These are phyloP conservation scores for Acacia acuminata DNA, from an alignment of 306 rosid species.

Conservation along the genomic window DNA sequence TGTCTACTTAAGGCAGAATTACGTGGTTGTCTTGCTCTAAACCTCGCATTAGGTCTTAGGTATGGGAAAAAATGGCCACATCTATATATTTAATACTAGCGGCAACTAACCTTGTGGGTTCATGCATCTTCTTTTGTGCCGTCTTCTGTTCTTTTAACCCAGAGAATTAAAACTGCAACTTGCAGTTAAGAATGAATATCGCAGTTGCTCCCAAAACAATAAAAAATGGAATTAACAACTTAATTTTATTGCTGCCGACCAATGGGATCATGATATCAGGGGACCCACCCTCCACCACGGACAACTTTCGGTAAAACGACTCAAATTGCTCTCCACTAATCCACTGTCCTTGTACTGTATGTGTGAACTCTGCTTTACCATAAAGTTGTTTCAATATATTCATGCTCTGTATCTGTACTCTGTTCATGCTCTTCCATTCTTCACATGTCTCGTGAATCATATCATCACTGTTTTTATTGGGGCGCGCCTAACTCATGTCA, in stretches of 20 bases:
- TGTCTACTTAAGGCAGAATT: not conserved
- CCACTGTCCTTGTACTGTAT: not conserved
- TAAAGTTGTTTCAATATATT: not conserved
- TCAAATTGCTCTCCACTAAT: not conserved
- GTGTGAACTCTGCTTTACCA: not conserved
- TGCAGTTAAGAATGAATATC: conserved; percentile 21
- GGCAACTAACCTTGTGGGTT: not conserved
- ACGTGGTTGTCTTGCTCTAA: not conserved
- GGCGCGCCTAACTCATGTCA: not conserved
- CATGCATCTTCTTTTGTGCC: not conserved
- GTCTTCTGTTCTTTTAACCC: not conserved
- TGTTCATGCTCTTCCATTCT: not conserved
- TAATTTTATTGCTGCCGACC: not conserved
- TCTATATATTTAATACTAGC: not conserved
- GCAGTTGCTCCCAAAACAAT: too few relatives aligned
- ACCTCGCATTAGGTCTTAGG: conserved; percentile 28
- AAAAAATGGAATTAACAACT: not conserved
- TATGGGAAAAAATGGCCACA: too few relatives aligned
- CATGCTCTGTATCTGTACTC: not conserved
- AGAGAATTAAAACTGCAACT: conserved; percentile 12
- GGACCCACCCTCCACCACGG: not conserved
- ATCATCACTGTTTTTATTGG: not conserved
- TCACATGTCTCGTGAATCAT: not conserved
- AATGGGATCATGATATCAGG: not conserved
- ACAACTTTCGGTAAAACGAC: not conserved